These are phyloP conservation scores for Saksenaea oblongispora DNA, from an alignment of 371 early-diverging fungal genomes.

Conservation along the genomic window DNA sequence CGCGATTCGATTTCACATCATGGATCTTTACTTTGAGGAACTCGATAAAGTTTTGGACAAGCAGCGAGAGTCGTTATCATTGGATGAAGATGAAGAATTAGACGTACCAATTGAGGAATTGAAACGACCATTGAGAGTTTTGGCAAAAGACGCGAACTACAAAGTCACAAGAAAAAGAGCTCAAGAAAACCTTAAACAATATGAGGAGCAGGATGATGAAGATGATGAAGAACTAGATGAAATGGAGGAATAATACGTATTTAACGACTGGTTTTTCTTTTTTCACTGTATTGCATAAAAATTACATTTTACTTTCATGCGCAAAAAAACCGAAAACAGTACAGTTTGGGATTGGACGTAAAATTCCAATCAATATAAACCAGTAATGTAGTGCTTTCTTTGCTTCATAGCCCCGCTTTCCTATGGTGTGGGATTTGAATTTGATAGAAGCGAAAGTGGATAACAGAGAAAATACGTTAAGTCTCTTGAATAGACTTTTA, in stretches of 20 bases:
- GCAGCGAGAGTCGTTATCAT: conserved; percentile 30
- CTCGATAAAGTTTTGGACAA: conserved; percentile 65
- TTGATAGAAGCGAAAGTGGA: too few species aligned
- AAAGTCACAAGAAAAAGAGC: conserved; percentile 56
- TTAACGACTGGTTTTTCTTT: too few species aligned
- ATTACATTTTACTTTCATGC: background rate
- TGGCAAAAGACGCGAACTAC: conserved; percentile 55
- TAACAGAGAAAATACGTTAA: too few species aligned
- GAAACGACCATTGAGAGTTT: conserved; percentile 66
- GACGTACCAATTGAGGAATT: conserved; percentile 64
- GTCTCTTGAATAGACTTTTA: too few species aligned
- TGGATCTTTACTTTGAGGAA: conserved; percentile 83
- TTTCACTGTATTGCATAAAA: background rate
- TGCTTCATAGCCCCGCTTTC: too few species aligned
- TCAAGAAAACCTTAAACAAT: conserved; percentile 43
- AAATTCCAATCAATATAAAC: too few species aligned
- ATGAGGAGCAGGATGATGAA: conserved; percentile 16
- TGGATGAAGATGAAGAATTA: conserved; percentile 30
- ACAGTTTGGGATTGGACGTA: too few species aligned
- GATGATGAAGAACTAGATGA: conserved; percentile 11
- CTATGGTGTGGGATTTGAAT: too few species aligned
- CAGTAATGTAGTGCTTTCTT: too few species aligned
- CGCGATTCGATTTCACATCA: conserved; percentile 76
- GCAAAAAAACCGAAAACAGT: too few species aligned
- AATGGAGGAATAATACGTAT: conserved; percentile 1